Evolutionary conservation across 495 filamentous ascomycete genomes (phyloP), one percentile per base, ranked within the genome.

Genomic region (Neurospora sublineolata): DNA sequence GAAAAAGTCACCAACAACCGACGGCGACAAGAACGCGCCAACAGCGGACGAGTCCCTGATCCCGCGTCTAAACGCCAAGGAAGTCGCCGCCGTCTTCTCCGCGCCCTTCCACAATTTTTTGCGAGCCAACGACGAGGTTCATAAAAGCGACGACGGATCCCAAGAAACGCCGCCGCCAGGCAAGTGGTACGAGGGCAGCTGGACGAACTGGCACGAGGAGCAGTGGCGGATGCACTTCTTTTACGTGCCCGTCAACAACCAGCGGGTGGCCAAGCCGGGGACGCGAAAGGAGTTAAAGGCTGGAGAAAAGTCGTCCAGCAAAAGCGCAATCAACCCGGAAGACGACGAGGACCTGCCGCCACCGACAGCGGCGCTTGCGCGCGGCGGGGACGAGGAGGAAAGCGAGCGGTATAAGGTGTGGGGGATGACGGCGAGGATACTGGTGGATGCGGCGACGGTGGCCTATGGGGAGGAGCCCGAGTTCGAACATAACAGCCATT

Each of bases 61-160:
- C 58, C 93, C 93, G 0, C 84, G 86, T 36, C 84, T 97, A 6
- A 91, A 97, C 80, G 88, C 93, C 8, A 89, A 89, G 70, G 94
- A 97, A 81, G 94, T 97, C 1, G 93, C 92, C 4, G 92, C 91
- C n/a, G 93, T 97, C 30, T 97, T 97, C 80, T 91, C 92, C 11
- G 93, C 91, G 64, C 90, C 91, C 2, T 91, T 97, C 75, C 85
- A 87, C 72, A 87, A 91, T 73, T 96, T 97, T 75, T 77, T 95
- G 37, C 76, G 75, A 1, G 52, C 72, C 38, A 78, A 77, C 36
- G 89, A 90, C 75, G 85, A 88, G 69, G 67, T 77, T 27, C 38
- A 70, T 69, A 70, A 71, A 37, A 73, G 58, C 20, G 40, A 27
- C 23, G 67, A 71, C 40, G 69, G 72, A 76, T 30, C 7, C 5